A percentile compares a stretch with the other conserved stretches of the same genome.
Evolutionary conservation across 2,329 filamentous ascomycete genomes (phyloP).

Genomic region (Metarhizium album): DNA sequence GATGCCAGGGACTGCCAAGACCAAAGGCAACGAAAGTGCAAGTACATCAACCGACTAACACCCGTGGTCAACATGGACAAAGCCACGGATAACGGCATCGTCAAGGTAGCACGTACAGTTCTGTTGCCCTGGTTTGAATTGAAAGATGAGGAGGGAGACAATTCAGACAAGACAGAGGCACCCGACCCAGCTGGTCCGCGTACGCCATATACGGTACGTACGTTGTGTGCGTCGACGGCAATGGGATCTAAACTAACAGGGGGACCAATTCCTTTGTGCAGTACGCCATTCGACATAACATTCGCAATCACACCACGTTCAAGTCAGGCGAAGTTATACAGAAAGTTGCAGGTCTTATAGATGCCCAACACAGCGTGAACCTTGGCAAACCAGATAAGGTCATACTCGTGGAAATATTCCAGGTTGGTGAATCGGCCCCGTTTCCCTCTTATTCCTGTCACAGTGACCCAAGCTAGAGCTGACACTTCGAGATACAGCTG

Average conservation of each 20-base stretch:
- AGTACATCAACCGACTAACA: slow-evolving; percentile 49
- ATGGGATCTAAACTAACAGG: neutral
- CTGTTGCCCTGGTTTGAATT: slow-evolving; percentile 52
- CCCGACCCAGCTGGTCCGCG: neutral
- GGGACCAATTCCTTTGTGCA: slow-evolving; percentile 21
- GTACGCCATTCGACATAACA: slow-evolving; percentile 77
- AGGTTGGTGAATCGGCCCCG: slow-evolving; percentile 39
- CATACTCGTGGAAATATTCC: slow-evolving; percentile 69
- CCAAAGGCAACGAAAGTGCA: slow-evolving; percentile 33
- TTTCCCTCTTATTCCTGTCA: slow-evolving; percentile 6
- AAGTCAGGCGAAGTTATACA: slow-evolving; percentile 61
- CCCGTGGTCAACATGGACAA: slow-evolving; percentile 45
- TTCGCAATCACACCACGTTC: slow-evolving; percentile 61
- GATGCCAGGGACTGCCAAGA: slow-evolving; percentile 37
- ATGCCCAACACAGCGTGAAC: slow-evolving; percentile 61
- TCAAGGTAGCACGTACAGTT: slow-evolving; percentile 52
- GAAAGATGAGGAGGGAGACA: slow-evolving; percentile 15
- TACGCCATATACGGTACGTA: slow-evolving; percentile 31
- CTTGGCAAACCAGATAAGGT: slow-evolving; percentile 69
- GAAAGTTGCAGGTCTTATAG: slow-evolving; percentile 55
- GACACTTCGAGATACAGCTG: slow-evolving; percentile 22
- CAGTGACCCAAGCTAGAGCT: neutral
- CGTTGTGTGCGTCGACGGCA: neutral
- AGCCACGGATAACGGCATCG: slow-evolving; percentile 58
- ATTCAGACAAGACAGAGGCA: slow-evolving; percentile 8